Conservation (phyloP, 148 eudicot species). For the Oxyria digyna region DNA sequence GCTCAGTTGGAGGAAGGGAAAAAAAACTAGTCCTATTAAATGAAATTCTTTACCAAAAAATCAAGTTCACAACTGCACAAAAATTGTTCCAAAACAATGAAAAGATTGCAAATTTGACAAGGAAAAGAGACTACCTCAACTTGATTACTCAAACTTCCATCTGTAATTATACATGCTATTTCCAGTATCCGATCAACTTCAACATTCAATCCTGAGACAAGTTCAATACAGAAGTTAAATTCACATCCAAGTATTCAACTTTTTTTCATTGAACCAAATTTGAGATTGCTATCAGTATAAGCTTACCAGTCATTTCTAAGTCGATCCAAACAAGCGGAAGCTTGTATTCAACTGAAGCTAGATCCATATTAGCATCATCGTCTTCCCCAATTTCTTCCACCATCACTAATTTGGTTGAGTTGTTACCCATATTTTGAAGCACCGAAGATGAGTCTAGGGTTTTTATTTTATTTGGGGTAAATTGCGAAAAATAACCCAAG, state of each 20-base stretch:
- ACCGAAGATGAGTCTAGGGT: background rate
- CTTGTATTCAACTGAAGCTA: slow-evolving; percentile 15
- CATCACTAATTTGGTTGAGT: slow-evolving; percentile 13
- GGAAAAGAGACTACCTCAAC: slow-evolving; percentile 49
- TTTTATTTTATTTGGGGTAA: background rate
- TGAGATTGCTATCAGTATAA: background rate
- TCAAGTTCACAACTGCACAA: background rate
- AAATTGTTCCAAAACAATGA: background rate
- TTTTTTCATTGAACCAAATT: background rate
- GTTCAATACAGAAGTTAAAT: slow-evolving; percentile 8
- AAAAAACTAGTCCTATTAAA: background rate
- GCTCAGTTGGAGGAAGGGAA: background rate
- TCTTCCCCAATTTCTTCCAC: slow-evolving; percentile 20
- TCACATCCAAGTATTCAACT: background rate
- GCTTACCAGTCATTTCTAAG: slow-evolving; percentile 81
- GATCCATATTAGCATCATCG: background rate
- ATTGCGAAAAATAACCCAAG: background rate
- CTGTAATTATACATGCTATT: slow-evolving; percentile 84
- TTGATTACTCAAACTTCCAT: slow-evolving; percentile 62
- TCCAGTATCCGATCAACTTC: slow-evolving; percentile 85
- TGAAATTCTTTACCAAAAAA: background rate
- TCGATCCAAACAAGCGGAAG: slow-evolving; percentile 89
- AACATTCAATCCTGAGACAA: slow-evolving; percentile 50
- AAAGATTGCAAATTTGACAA: background rate
- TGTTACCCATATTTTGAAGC: slow-evolving; percentile 12